Percentiles rank a stretch among this genome's conserved stretches.
Conservation (phyloP, 495 filamentous ascomycete genomes). For the Neurospora sp. region DNA sequence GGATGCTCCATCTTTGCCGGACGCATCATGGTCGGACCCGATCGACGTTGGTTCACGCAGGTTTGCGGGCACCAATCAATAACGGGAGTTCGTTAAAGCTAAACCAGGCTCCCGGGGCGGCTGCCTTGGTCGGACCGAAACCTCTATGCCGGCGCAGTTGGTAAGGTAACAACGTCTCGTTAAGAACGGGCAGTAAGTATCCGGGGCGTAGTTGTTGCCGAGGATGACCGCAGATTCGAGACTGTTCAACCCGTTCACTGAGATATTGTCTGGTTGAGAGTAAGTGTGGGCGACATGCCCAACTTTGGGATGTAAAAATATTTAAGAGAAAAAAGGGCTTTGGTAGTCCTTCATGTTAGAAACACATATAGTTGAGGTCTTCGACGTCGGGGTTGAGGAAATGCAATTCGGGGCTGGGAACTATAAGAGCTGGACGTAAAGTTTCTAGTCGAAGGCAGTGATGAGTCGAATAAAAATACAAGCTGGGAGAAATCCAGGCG, state of each 20-base stretch:
- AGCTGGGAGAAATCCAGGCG: not conserved
- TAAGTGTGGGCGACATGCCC: not conserved
- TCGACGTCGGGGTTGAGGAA: not conserved
- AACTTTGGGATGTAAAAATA: not conserved
- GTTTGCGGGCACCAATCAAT: conserved; percentile 13
- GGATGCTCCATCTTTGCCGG: not conserved
- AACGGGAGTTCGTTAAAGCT: not conserved
- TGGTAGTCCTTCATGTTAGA: not conserved
- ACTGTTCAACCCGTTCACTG: not conserved
- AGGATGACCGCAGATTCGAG: not conserved
- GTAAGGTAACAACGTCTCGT: not conserved
- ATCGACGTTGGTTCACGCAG: not conserved
- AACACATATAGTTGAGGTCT: not conserved
- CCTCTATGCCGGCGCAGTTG: not conserved
- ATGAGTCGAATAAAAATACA: not conserved
- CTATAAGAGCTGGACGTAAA: not conserved
- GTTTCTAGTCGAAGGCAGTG: not conserved
- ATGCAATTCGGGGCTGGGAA: not conserved
- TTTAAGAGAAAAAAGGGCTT: not conserved
- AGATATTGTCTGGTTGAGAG: not conserved
- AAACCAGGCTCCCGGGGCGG: not conserved
- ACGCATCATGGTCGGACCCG: not conserved
- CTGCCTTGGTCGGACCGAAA: not conserved
- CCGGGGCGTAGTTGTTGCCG: not conserved
- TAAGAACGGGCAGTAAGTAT: not conserved